A percentile compares a stretch with the other conserved stretches of the same genome.
phyloP scores from a whole-genome alignment of 1,284 basidiomycete genomes.

The Earliella scabrosa region DNA sequence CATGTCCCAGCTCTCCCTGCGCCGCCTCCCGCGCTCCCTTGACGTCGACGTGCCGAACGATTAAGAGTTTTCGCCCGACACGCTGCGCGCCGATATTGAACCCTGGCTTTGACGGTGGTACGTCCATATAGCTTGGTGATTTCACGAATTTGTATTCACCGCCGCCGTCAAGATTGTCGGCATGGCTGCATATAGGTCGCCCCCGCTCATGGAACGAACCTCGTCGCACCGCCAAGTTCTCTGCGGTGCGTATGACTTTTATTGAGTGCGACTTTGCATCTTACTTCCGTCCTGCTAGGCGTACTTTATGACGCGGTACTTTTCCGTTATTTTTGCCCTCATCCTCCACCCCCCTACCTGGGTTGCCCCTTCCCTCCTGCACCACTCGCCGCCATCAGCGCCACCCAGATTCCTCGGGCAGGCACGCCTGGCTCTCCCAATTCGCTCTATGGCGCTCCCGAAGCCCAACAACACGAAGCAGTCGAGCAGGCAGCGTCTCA shows the following conservation, averaged over 20 bases:
- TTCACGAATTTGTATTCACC: background rate
- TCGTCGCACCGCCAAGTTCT: conserved; percentile 45
- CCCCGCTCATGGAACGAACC: conserved; percentile 56
- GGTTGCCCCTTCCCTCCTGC: conserved; percentile 50
- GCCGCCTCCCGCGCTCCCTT: conserved; percentile 33
- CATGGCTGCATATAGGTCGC: conserved; percentile 48
- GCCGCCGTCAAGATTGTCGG: conserved; percentile 40
- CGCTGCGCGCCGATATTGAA: conserved; percentile 53
- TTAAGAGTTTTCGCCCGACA: conserved; percentile 52
- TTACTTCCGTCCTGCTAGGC: conserved; percentile 26
- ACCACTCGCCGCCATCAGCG: conserved; percentile 40
- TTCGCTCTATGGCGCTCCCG: conserved; percentile 38
- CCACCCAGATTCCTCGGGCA: conserved; percentile 33
- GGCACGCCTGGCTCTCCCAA: conserved; percentile 32
- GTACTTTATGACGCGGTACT: conserved; percentile 49
- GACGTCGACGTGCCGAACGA: conserved; percentile 48
- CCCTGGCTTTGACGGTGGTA: conserved; percentile 48
- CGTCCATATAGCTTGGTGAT: conserved; percentile 2
- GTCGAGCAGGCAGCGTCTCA: conserved; percentile 47
- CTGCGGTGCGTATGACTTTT: conserved; percentile 30
- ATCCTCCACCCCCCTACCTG: conserved; percentile 49
- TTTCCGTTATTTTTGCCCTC: conserved; percentile 44
- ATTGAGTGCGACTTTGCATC: background rate
- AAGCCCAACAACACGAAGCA: conserved; percentile 45
- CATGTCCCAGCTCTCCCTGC: conserved; percentile 39